Evolutionary conservation across 2,329 filamentous ascomycete genomes (phyloP), one percentile per base, ranked within the genome.

Genomic region (Leptosphaerulina australis): DNA sequence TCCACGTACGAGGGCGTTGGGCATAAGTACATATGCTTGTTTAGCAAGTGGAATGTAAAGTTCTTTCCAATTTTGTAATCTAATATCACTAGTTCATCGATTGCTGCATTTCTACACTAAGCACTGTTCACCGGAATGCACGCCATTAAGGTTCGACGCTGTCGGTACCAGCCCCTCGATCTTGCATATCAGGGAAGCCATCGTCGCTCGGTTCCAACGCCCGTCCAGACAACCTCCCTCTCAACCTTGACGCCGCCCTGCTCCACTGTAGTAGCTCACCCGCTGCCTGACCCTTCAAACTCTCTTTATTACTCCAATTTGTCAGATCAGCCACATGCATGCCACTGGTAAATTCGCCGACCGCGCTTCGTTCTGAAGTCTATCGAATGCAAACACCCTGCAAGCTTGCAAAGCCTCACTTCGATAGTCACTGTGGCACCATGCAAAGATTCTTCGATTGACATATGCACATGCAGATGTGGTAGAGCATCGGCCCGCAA

Each of bases 11-110:
- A n/a, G n/a, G n/a, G n/a, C n/a, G n/a, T n/a, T n/a, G n/a, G n/a
- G n/a, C n/a, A n/a, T 26, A 36, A 46, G 48, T 51, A 51, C 41
- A 51, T 51, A 51, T 51, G 48, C 48, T 36, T 51, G 36, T 31
- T 45, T 31, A 31, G 48, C 48, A 45, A 44, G 30, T 34, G 40
- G 41, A 31, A 51, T 37, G 37, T 46, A 51, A 46, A 46, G 15
- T 40, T 35, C 14, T 10, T 22, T 41, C 28, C 12, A 6, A 9
- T 33, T n/a, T 45, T 28, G 22, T 51, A 45, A 24, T 36, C 14
- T 48, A 48, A 48, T 41, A 41, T n/a, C n/a, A n/a, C n/a, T n/a
- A n/a, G n/a, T n/a, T n/a, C n/a, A n/a, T n/a, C n/a, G n/a, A n/a
- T n/a, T n/a, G n/a, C n/a, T n/a, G n/a, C n/a, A n/a, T n/a, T n/a